Evolutionary conservation across 164 flowering plant genomes (phyloP).

Genomic region (Nymphaea thermarum): DNA sequence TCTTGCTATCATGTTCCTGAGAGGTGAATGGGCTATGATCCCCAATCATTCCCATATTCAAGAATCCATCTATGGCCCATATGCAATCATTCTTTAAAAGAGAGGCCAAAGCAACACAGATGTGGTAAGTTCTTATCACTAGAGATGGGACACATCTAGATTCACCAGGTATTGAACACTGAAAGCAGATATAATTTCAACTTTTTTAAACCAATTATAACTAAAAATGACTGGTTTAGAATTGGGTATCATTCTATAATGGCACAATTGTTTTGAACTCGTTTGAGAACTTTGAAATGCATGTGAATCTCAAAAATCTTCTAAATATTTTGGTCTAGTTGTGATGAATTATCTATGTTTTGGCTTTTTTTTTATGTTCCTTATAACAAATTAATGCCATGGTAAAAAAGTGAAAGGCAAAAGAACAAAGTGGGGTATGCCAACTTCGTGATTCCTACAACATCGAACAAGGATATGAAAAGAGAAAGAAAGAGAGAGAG

Average conservation of each 20-base stretch:
- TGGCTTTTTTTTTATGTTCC: background rate
- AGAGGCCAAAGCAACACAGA: background rate
- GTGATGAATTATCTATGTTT: no score
- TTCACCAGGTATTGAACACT: no score
- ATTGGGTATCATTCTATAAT: no score
- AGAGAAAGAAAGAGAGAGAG: background rate
- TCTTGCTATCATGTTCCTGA: background rate
- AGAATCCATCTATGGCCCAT: background rate
- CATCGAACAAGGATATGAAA: background rate
- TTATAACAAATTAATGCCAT: background rate
- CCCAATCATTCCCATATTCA: background rate
- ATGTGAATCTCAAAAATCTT: no score
- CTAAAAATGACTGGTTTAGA: no score
- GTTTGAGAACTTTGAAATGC: no score
- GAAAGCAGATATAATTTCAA: no score
- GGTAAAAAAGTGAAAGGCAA: background rate
- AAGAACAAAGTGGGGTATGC: background rate
- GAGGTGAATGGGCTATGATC: background rate
- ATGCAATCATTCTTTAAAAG: background rate
- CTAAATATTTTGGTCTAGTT: no score
- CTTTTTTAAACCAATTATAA: no score
- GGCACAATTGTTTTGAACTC: no score
- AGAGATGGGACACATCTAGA: no score
- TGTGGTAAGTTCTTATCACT: no score
- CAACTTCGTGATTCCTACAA: background rate